Evolutionary conservation across 176 grass and related monocot species (phyloP), one percentile per base, ranked within the genome.

Genomic region (Aegilops longissima): DNA sequence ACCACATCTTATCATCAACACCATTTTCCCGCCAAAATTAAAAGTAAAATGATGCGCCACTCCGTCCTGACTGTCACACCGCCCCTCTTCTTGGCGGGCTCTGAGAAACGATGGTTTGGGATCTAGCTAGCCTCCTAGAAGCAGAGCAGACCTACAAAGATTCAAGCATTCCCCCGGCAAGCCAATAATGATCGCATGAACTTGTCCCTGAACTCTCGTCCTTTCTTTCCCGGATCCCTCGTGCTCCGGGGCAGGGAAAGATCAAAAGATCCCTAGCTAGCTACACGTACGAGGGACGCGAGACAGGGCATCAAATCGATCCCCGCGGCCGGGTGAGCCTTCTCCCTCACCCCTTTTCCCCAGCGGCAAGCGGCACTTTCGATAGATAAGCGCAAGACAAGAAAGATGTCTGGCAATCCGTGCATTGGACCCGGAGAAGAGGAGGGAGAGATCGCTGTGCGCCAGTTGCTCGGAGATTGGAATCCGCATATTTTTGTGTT

Each of bases 191-290:
- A 47, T 77, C 38, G 36, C 81, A 76, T 52, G 65, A 84, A 80
- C 76, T 30, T 80, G 80, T 84, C 75, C 84, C 69, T 77, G 62
- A 76, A 81, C 76, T 84, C 69, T 88, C 85, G 27, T 91, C 85
- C 89, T 81, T 84, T 70, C 76, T 81, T 88, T 88, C 76, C 38
- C 13, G 0, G 73, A 76, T 77, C 74, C 74, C 74, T 24, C 62
- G 24, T 27, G 61, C 80, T 17, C 24, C 35, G 40, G 34, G 67
- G 7, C 18, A 21, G 2, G 6, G 7, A 21, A 17, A 73, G 8
- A 39, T 27, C 6, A 61, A 72, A 84, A 10, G 4, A 9, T 76
- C 45, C 14, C 0, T 33, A 20, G 31, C 29, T 47, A 54, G 31
- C 29, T 47, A 54, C 51, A 72, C 36, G 35, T 72, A 51, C 44